Evolutionary conservation across 2,329 filamentous ascomycete species (phyloP).

Genomic region (Colletotrichum paranaense): DNA sequence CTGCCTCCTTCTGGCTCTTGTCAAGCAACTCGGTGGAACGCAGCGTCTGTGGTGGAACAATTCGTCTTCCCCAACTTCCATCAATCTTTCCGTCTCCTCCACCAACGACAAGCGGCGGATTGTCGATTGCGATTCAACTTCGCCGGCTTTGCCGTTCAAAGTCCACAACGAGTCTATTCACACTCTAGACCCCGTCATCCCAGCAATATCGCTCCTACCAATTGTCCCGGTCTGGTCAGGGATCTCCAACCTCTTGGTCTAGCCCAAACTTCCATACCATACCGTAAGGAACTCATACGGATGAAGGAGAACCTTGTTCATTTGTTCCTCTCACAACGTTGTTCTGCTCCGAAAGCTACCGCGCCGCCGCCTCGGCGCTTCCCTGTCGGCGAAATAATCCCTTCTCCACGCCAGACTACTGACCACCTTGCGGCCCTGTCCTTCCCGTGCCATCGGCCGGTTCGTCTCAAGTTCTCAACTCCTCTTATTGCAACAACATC

Average conservation of each 20-base stretch:
- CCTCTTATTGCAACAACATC: slow-evolving; percentile 32
- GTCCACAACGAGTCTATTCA: slow-evolving; percentile 20
- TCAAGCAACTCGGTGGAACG: slow-evolving; percentile 32
- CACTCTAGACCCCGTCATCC: slow-evolving; percentile 14
- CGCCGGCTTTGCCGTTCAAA: slow-evolving; percentile 26
- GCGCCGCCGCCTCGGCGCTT: slow-evolving; percentile 15
- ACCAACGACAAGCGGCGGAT: slow-evolving; percentile 35
- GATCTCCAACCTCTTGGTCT: slow-evolving; percentile 28
- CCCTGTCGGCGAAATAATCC: slow-evolving; percentile 29
- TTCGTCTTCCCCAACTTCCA: slow-evolving; percentile 34
- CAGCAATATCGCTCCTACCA: slow-evolving; percentile 29
- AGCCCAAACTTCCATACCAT: slow-evolving; percentile 16
- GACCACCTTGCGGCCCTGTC: slow-evolving; percentile 23
- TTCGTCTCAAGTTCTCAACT: slow-evolving; percentile 31
- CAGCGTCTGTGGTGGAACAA: slow-evolving; percentile 38
- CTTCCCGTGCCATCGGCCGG: slow-evolving; percentile 32
- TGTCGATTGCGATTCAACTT: slow-evolving; percentile 18
- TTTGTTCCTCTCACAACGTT: slow-evolving; percentile 5
- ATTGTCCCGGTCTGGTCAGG: slow-evolving; percentile 19
- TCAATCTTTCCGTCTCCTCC: slow-evolving; percentile 36
- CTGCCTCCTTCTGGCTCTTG: slow-evolving; percentile 26
- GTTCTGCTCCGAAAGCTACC: slow-evolving; percentile 7
- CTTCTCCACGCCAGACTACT: slow-evolving; percentile 9
- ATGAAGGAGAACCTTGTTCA: neutral
- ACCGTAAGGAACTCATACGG: neutral